A percentile compares a stretch with the other conserved stretches of the same genome.
These are phyloP conservation scores for Funneliformis mosseae DNA, from an alignment of 192 early-diverging fungal genomes.

Conservation along the genomic window DNA sequence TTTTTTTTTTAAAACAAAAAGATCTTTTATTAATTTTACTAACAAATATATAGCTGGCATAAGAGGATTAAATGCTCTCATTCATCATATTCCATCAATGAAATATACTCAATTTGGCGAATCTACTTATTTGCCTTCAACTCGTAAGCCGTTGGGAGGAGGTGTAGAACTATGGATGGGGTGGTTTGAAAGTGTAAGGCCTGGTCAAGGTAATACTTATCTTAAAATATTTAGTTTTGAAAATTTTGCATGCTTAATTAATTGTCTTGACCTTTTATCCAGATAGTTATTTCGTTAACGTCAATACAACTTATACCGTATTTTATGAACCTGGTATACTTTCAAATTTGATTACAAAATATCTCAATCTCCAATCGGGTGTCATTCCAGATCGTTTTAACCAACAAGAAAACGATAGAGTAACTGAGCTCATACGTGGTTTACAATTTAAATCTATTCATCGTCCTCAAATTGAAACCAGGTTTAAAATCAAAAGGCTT, in stretches of 20 bases:
- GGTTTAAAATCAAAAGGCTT: not conserved
- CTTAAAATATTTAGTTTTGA: not conserved
- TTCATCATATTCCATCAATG: slow-evolving; percentile 40
- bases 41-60: slow-evolving; percentile 16
- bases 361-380: not conserved
- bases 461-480: slow-evolving; percentile 20
- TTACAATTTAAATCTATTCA: slow-evolving; percentile 17
- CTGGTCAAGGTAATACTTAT: slow-evolving; percentile 52
- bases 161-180: slow-evolving; percentile 86
- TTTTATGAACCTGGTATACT: slow-evolving; percentile 25
- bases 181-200: slow-evolving; percentile 77
- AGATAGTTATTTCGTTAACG: slow-evolving; percentile 31
- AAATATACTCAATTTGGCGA: slow-evolving; percentile 39
- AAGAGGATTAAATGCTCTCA: slow-evolving; percentile 41
- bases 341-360: not conserved
- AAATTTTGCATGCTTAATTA: not conserved
- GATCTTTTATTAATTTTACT: not conserved
- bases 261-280: not conserved
- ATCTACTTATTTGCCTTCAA: slow-evolving; percentile 32
- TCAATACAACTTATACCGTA: slow-evolving; percentile 16
- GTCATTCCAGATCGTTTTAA: not conserved
- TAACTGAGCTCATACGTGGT: slow-evolving; percentile 5
- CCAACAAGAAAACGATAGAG: not conserved
- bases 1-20: not conserved
- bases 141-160: slow-evolving; percentile 48